Evolutionary conservation across 805 yeast species (phyloP), one percentile per base, ranked within the genome.

Genomic region (Pichia cephalocereana): DNA sequence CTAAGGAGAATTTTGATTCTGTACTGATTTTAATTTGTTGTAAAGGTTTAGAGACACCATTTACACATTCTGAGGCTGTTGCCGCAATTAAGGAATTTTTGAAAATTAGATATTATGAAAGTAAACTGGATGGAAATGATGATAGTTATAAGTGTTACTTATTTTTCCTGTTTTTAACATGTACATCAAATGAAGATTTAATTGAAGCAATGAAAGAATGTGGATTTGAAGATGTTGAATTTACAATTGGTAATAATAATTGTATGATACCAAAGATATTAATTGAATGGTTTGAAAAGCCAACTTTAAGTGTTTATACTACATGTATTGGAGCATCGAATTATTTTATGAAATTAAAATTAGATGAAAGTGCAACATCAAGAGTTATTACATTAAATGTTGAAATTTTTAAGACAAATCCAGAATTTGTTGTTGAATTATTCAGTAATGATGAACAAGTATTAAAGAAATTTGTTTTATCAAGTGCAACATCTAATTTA

Each of bases 1-100:
- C 68, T 0, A 60, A 59, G 32, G 66, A 66, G 2, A 80, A 76
- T 56, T 72, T 82, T 53, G 79, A 82, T 48, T 69, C 71, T 30
- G 68, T 77, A 18, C 59, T 83, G 36, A 60, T 78, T 31, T 67
- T 69, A 41, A 57, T 75, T 19, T 63, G 77, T 18, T 67, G 76
- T 5, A 80, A 75, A 57, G 91, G 90, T 0, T 61, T 83, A 39
- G 73, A 76, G 37, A 63, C 78, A 9, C 79, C 87, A 8, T 79
- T 76, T 48, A 69, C 82, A 19, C 75, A 74, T 49, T 72, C 70
- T 10, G 65, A 71, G 3, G 74, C 86, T 0, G 57, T 77, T 34
- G 66, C 64, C 1, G 68, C 76, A 26, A 57, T 82, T 54, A 68
- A 67, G 44, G 57, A 63, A 0, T 60, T 77, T 26, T 72, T 77